phyloP scores from a whole-genome alignment of 2,329 filamentous ascomycete genomes.

The Verticillium zaregamsianum region DNA sequence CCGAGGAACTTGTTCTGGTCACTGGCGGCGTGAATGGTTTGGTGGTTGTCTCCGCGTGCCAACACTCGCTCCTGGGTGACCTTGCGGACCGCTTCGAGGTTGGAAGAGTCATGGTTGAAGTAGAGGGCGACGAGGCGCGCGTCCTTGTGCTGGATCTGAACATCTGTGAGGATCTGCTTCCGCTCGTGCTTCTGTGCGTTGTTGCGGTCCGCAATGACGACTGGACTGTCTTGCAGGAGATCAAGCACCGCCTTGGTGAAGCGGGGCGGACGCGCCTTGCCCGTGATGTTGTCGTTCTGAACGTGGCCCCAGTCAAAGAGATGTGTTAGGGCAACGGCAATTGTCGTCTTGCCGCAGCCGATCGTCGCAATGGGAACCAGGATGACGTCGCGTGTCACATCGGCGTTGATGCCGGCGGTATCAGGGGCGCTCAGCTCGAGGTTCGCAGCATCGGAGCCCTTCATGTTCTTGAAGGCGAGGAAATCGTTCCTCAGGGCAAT shows the following conservation, averaged over 20 bases:
- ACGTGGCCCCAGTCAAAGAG: constrained; percentile 90
- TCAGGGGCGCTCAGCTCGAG: constrained; percentile 53
- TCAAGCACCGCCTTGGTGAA: constrained; percentile 71
- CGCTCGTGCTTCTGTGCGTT: constrained; percentile 88
- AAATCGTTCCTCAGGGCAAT: constrained; percentile 89
- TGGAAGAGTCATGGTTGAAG: constrained; percentile 77
- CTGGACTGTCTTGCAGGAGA: constrained; percentile 59
- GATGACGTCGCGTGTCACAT: constrained; percentile 65
- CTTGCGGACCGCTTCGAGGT: constrained; percentile 68
- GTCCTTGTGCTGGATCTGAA: constrained; percentile 56
- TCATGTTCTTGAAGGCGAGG: constrained; percentile 74
- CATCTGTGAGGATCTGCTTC: constrained; percentile 79
- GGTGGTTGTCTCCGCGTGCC: constrained; percentile 88
- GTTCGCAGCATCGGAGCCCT: constrained; percentile 82
- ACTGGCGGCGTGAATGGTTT: constrained; percentile 88
- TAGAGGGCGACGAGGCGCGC: constrained; percentile 80
- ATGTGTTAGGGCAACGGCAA: constrained; percentile 75
- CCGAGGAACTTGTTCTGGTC: constrained; percentile 69
- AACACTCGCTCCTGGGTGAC: constrained; percentile 78
- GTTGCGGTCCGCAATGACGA: constrained; percentile 88
- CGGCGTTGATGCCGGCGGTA: constrained; percentile 41
- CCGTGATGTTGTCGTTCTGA: constrained; percentile 94
- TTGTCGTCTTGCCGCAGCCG: constrained; percentile 93
- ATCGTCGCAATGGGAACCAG: constrained; percentile 91
- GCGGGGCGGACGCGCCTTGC: constrained; percentile 68